Base-by-base conservation (phyloP, 176 grass and related monocot genomes). In the Urochloa ruziziensis region DNA sequence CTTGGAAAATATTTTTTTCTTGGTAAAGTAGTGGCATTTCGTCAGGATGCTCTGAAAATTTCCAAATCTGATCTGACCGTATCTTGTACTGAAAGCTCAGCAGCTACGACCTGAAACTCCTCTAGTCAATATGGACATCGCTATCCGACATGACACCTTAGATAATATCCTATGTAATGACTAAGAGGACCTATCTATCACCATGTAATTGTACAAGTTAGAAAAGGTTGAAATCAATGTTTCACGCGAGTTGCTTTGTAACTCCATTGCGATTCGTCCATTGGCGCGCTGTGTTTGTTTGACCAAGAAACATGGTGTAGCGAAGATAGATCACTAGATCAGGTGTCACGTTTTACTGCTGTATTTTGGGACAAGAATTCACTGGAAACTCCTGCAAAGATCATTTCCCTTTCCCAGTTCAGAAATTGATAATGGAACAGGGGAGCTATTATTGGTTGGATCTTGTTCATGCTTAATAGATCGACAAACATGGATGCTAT, bases 71-170 rank as follows among this genome's bases (percentile, higher is more conserved):
- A 74, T 80, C 43, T 46, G 16, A 65, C 48, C 34, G 56, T 56
- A 57, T 67, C 21, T 64, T 65, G 27, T 15, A 27, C 58, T 34
- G 25, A 28, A 70, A 66, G 58, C 66, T 70, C 47, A 35, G 48
- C 21, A 58, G 19, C 78, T 23, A 28, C 8, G 70, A 75, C 48
- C 48, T 67, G 21, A 81, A 75, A 56, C 48, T 47, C 60, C 13
- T 54, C 23, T 64, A 35, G 47, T 86, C 60, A 63, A 74, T 67
- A 46, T 17, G 70, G 49, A 27, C 46, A 57, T 86, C 59, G 16
- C 85, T 21, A 86, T 81, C 77, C 0, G 59, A 67, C 2, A 19
- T 67, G 60, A 74, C 77, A 66, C 25, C 68, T 37, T 75, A 81
- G 27, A 59, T 67, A 59, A 75, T 73, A 19, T 35, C 54, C 18